phyloP scores from a whole-genome alignment of 371 early-diverging fungal genomes.

The Entomophthora muscae region DNA sequence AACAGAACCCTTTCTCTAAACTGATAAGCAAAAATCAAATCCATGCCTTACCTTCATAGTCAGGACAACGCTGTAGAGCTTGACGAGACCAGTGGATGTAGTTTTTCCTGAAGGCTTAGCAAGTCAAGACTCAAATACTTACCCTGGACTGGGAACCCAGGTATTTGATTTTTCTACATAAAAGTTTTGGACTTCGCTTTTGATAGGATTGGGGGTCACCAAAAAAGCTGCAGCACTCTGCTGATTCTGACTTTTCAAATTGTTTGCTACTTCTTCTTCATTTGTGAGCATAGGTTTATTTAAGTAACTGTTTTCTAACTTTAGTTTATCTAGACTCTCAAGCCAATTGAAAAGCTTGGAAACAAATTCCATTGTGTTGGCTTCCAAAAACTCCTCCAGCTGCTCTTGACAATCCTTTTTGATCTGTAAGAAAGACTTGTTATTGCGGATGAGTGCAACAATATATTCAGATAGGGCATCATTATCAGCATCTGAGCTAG shows the following conservation, averaged over 20 bases:
- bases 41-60: background rate
- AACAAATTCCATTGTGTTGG: background rate
- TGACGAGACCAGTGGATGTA: background rate
- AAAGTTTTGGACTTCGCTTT: background rate
- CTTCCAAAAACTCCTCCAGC: constrained; percentile 2
- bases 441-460: background rate
- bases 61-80: background rate
- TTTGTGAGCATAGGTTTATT: no score
- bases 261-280: background rate
- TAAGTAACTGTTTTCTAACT: no score
- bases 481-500: constrained; percentile 3
- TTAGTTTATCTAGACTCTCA: background rate
- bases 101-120: background rate
- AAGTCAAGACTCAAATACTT: background rate
- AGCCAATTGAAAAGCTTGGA: background rate
- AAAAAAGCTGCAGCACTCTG: background rate
- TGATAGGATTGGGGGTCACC: no score
- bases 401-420: constrained; percentile 2
- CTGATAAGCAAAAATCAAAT: background rate
- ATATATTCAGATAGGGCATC: constrained; percentile 4
- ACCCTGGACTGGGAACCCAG: background rate
- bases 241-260: background rate
- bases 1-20: constrained; percentile 55
- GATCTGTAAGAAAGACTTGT: background rate
- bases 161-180: background rate